Conservation (phyloP, 345 rosid species). For the Pelargonium nanum region DNA sequence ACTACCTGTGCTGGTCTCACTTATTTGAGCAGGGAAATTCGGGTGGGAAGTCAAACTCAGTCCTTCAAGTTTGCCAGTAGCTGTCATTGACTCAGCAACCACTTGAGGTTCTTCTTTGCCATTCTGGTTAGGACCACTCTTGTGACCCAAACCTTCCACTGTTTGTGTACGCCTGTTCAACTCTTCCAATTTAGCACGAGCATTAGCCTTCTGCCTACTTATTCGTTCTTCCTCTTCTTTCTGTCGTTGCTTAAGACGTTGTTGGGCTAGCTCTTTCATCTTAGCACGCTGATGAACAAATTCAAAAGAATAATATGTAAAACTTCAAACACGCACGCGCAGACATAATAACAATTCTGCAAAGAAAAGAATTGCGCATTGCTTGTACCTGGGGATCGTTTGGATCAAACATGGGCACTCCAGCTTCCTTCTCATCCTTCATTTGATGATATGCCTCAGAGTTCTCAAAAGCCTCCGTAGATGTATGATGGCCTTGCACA, state of each 20-base stretch:
- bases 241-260: slow-evolving; percentile 56
- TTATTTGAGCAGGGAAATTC: slow-evolving; percentile 8
- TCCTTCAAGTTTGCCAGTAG: slow-evolving; percentile 17
- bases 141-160: slow-evolving; percentile 33
- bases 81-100: slow-evolving; percentile 18
- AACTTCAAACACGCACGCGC: slow-evolving; percentile 5
- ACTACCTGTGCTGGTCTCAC: slow-evolving; percentile 16
- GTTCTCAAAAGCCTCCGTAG: slow-evolving; percentile 26
- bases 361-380: slow-evolving; percentile 11
- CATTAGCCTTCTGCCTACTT: slow-evolving; percentile 85
- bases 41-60: slow-evolving; percentile 14
- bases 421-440: slow-evolving; percentile 34
- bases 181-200: slow-evolving; percentile 72
- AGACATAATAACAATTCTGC: slow-evolving; percentile 5
- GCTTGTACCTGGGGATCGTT: slow-evolving; percentile 48
- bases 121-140: slow-evolving; percentile 19
- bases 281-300: slow-evolving; percentile 49
- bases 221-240: slow-evolving; percentile 85
- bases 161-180: slow-evolving; percentile 60
- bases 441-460: slow-evolving; percentile 20
- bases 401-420: slow-evolving; percentile 28
- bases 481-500: slow-evolving; percentile 20
- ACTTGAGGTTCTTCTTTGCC: slow-evolving; percentile 29
- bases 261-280: slow-evolving; percentile 65
- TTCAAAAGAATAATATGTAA: slow-evolving; percentile 11